Base-by-base conservation (phyloP, 1,284 basidiomycete species). In the Leccinum subrobustum region DNA sequence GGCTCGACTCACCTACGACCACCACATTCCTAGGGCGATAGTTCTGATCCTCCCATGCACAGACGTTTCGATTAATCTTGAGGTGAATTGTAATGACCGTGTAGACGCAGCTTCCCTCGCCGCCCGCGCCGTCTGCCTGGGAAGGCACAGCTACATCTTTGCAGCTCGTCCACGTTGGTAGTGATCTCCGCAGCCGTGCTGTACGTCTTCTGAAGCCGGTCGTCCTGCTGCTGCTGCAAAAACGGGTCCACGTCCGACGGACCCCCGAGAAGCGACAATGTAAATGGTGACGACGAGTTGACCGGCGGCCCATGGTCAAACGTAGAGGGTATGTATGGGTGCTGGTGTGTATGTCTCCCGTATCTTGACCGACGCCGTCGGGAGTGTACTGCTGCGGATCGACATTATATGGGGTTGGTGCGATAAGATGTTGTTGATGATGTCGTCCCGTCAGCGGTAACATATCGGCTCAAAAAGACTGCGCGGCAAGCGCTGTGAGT, bases 151-250 rank as follows among this genome's bases (percentile, higher is more conserved):
- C 7, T 4, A 70, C 55, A 9, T 74, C 78, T 80, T 67, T 91
- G 86, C 57, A 95, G 76, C 50, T 84, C 81, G 63, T 89, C 86
- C 29, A 94, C 89, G 60, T 93, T 89, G 52, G 80, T 79, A 57
- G 87, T 84, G 54, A 94, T 88, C 60, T 87, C 88, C 27, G 82
- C 70, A 0, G 91, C 79, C 54, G 82, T 81, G 52, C 80, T 81
- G 77, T 89, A 91, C 4, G 82, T 77, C 64, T 83, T 83, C 51
- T 87, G 78, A 16, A 88, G 70, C 52, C 76, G 72, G 3, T 72
- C 70, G 0, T 75, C 66, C 37, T 75, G 65, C 14, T 77, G 75
- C 35, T 77, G 73, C n/a, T 78, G 67, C 18, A 67, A 70, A 31
- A 80, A 64, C 12, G 75, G 71, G 12, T 78, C 75, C 1, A 65